Conservation (phyloP, 1,139 yeast species). For the Blastobotrys ciferrii region DNA sequence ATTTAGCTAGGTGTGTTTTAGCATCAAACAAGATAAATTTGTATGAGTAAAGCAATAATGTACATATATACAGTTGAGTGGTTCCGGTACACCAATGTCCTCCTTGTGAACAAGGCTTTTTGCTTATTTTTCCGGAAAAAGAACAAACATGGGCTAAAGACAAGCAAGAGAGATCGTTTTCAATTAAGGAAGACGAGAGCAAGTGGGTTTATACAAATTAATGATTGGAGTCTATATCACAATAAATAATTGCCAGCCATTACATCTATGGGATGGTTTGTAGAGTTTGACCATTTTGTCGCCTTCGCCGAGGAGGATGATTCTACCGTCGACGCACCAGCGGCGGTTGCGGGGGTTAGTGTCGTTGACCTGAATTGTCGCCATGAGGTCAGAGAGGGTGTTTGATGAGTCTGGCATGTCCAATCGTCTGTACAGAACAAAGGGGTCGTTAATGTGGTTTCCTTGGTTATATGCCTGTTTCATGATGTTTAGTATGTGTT, state of each 20-base stretch:
- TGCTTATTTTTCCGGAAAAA: too few relatives aligned
- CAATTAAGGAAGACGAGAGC: too few relatives aligned
- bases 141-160: background rate
- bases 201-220: constrained; percentile 2
- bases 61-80: too few relatives aligned
- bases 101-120: too few relatives aligned
- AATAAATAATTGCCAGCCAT: constrained; percentile 34
- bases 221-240: constrained; percentile 16
- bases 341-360: constrained; percentile 29
- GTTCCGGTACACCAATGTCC: too few relatives aligned
- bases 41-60: too few relatives aligned
- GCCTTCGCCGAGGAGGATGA: constrained; percentile 23
- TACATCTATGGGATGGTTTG: constrained; percentile 25
- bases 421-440: constrained; percentile 32
- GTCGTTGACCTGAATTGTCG: constrained; percentile 24
- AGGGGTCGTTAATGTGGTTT: constrained; percentile 46
- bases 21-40: too few relatives aligned
- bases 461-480: constrained; percentile 58
- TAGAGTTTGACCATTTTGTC: constrained; percentile 26
- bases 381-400: constrained; percentile 13
- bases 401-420: constrained; percentile 13
- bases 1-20: too few relatives aligned
- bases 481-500: constrained; percentile 55
- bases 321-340: constrained; percentile 40
- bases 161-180: background rate